Evolutionary conservation across 1,139 yeast genomes (phyloP), one percentile per base, ranked within the genome.

Genomic region (Meyerozyma athensensis): DNA sequence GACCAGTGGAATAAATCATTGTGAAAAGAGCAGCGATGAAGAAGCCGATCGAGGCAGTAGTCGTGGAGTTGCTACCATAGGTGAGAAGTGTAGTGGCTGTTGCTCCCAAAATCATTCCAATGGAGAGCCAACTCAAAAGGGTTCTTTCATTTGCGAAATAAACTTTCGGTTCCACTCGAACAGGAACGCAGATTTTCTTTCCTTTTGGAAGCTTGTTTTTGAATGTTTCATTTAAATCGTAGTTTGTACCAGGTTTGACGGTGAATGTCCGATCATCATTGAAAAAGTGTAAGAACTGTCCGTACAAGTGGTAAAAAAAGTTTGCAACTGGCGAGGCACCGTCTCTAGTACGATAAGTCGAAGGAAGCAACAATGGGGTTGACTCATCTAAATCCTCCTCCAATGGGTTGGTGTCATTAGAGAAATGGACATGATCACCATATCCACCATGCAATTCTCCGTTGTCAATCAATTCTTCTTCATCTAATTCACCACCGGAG

Each of bases 1-100:
- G 75, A 49, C 70, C 75, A 14, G 85, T 74, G n/a, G 96, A 76
- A 59, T 90, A 90, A 14, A 69, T 39, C 41, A 90, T 75, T 9
- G 94, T 82, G 43, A 78, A 65, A 28, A 87, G 68, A 0, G 97
- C 87, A 19, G 95, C 79, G 16, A 86, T 42, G 63, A 86, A 89
- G 63, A 92, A 92, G n/a, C 95, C 95, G 40, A 87, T 72, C 1
- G 96, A 82, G 0, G 97, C 95, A 33, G 86, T 73, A 50, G 87
- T 70, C 0, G 96, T 81, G 31, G 79, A 65, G 36, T 66, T 64
- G 41, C 79, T 75, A 50, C 94, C 92, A 56, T 80, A 84, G 43
- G 81, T 80, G 50, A 84, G 64, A 46, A 84, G 67, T 1, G 89
- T 67, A 13, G 82, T 79, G 1, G 89, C 86, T 7, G 89, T 81